Percentiles rank a stretch among this genome's conserved stretches.
phyloP scores from a whole-genome alignment of 2,329 filamentous ascomycete species.

The Scedosporium dehoogii region DNA sequence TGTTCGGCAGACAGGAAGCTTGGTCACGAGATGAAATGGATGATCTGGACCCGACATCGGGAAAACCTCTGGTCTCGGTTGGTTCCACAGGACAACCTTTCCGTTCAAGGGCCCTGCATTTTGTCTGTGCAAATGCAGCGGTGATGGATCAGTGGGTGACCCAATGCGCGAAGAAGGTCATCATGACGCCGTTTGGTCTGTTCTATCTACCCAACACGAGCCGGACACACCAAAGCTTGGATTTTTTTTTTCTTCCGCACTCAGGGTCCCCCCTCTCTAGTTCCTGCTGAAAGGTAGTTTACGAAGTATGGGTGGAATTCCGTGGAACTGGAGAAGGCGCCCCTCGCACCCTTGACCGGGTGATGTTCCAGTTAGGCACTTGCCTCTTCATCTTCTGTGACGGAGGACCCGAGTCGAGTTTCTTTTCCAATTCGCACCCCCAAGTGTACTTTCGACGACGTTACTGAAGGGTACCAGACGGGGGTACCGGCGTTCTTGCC shows the following conservation, averaged over 20 bases:
- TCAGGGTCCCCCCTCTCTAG: neutral
- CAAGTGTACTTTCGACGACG: no score
- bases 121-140: neutral
- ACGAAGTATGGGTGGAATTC: neutral
- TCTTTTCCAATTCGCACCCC: no score
- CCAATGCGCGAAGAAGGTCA: neutral
- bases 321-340: neutral
- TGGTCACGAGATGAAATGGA: neutral
- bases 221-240: no score
- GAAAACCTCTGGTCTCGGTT: neutral
- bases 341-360: no score
- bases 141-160: neutral
- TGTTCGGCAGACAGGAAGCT: neutral
- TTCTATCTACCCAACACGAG: no score
- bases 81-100: neutral
- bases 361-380: no score
- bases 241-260: neutral
- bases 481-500: no score
- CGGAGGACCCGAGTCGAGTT: no score
- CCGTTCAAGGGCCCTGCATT: neutral
- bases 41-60: neutral
- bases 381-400: no score
- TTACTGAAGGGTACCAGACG: no score
- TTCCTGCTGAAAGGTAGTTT: neutral
- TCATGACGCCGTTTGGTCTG: no score